These are phyloP conservation scores for Stemphylium vesicarium DNA, from an alignment of 2,329 filamentous ascomycete genomes.

Conservation along the genomic window DNA sequence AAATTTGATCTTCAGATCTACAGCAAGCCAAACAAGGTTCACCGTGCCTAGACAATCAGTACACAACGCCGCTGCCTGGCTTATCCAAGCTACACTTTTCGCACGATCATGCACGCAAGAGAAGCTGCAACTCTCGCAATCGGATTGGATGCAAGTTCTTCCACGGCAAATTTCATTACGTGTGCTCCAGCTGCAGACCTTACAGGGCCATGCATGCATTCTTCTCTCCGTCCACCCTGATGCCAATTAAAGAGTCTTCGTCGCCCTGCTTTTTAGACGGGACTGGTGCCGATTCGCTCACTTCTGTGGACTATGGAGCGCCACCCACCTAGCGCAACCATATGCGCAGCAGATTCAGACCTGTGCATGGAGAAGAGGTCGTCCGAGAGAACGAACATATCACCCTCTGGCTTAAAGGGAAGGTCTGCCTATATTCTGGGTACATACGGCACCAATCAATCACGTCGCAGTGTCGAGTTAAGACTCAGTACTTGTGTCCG, in stretches of 20 bases:
- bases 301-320: background rate
- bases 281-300: constrained; percentile 7
- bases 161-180: constrained; percentile 2
- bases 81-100: background rate
- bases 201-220: constrained; percentile 5
- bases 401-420: background rate
- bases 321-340: constrained; percentile 3
- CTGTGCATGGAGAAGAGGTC: background rate
- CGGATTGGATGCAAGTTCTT: background rate
- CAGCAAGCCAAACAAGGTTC: background rate
- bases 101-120: constrained; percentile 2
- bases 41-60: background rate
- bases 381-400: background rate
- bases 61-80: background rate
- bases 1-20: constrained; percentile 8
- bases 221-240: background rate
- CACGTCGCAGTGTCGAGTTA: too few species aligned
- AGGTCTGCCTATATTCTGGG: background rate
- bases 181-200: constrained; percentile 5
- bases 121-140: background rate
- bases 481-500: too few species aligned
- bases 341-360: background rate
- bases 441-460: background rate
- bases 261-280: constrained; percentile 7
- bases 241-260: constrained; percentile 6